A percentile compares a stretch with the other conserved stretches of the same genome.
Conservation (phyloP, 441 rosid genomes). For the Croton laevigatus region DNA sequence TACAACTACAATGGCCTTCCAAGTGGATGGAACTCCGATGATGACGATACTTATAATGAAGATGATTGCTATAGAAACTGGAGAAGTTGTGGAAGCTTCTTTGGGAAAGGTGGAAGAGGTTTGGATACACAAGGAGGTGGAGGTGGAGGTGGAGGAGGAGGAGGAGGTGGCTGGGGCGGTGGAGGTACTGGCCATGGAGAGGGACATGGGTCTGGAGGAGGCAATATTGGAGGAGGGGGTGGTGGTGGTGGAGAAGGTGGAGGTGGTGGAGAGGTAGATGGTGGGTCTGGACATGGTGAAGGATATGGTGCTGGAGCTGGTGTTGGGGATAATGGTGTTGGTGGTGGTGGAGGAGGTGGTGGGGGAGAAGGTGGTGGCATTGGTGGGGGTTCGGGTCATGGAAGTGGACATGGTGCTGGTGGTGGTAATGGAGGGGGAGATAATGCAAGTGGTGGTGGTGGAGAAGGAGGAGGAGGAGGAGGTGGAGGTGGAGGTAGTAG, state of each 20-base stretch:
- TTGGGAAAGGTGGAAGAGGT: constrained; percentile 18
- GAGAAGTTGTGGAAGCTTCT: constrained; percentile 55
- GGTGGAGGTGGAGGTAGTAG: constrained; percentile 25
- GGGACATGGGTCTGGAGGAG: constrained; percentile 10
- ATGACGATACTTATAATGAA: constrained; percentile 19
- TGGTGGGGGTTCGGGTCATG: constrained; percentile 22
- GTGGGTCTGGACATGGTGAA: not conserved
- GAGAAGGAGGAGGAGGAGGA: constrained; percentile 20
- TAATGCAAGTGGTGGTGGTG: constrained; percentile 15
- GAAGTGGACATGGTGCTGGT: constrained; percentile 28
- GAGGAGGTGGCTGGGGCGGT: constrained; percentile 3
- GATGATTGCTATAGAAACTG: constrained; percentile 36
- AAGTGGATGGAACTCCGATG: constrained; percentile 16
- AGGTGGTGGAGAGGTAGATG: not conserved
- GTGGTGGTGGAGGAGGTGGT: constrained; percentile 31
- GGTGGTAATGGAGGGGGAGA: constrained; percentile 25
- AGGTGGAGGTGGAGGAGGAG: not conserved
- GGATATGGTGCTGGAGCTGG: constrained; percentile 9
- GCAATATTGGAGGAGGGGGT: constrained; percentile 14
- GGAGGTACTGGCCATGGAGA: not conserved
- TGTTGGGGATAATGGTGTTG: not conserved
- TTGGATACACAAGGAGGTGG: constrained; percentile 1
- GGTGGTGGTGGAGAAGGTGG: constrained; percentile 11
- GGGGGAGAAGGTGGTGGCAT: constrained; percentile 26
- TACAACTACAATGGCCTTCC: constrained; percentile 16